Base-by-base conservation (phyloP, 2,329 filamentous ascomycete genomes). In the Aspergillus piperis region DNA sequence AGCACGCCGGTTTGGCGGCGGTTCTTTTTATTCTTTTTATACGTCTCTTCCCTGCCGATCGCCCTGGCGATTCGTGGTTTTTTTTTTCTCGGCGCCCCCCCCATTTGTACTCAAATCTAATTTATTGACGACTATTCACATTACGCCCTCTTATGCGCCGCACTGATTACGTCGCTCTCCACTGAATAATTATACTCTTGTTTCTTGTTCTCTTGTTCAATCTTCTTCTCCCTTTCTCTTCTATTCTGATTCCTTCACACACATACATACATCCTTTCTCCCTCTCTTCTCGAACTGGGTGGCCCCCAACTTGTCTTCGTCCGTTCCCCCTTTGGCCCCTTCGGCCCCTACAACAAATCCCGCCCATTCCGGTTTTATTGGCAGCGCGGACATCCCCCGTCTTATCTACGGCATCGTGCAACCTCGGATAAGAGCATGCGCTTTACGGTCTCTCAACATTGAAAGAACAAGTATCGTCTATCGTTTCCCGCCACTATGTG, bases 401-500 rank as follows among this genome's bases (percentile, higher is more conserved):
- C 51, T 47, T 58, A 58, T 58, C 49, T 54, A 25, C 57, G 27
- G 11, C 17, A 30, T 41, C 47, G 57, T 58, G 50, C 39, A 54
- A 60, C 59, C 23, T 54, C 39, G 39, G 19, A 25, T 49, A 25
- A 48, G 54, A 54, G 54, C 55, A 58, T 61, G 54, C 55, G 42
- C 30, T 58, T 42, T 17, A 44, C 51, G 32, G 51, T 38, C n/a
- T 19, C 30, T 58, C 25, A 54, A 48, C 21, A 36, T 32, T 50
- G 38, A 55, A 55, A 32, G 38, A 44, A 19, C 30, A 44, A 15
- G 38, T 23, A 19, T 21, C n/a, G 38, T 17, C 42, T 38, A 27
- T 21, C 32, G 30, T 48, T 36, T 36, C 49, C 47, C 63, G 52
- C 54, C 49, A 73, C 11, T 13, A 36, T 73, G 71, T 66, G 66